These are phyloP conservation scores for Huntiella bhutanensis DNA, from an alignment of 2,329 filamentous ascomycete genomes.

Conservation along the genomic window DNA sequence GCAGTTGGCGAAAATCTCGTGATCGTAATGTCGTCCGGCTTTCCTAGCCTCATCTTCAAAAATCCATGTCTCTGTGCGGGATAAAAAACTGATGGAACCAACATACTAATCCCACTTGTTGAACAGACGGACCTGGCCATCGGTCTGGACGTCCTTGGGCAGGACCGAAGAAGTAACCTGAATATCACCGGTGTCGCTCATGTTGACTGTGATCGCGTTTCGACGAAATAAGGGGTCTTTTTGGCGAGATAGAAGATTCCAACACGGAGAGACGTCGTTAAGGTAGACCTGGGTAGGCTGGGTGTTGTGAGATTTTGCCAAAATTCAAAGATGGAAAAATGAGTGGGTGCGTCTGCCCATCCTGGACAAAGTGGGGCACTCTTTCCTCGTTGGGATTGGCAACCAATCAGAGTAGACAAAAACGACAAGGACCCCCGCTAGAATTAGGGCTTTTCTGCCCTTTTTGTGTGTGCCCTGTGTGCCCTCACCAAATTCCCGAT, in stretches of 20 bases:
- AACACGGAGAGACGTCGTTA: constrained; percentile 12
- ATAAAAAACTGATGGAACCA: constrained; percentile 5
- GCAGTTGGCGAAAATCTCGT: too few species aligned
- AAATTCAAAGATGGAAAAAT: constrained; percentile 12
- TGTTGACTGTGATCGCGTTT: constrained; percentile 26
- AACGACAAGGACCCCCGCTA: constrained; percentile 17
- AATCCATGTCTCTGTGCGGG: too few species aligned
- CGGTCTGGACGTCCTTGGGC: constrained; percentile 84
- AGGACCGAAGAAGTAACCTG: constrained; percentile 74
- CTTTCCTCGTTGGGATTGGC: constrained; percentile 19
- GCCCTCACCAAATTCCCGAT: constrained; percentile 11
- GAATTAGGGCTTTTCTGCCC: constrained; percentile 26
- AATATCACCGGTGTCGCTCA: constrained; percentile 92
- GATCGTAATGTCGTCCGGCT: too few species aligned
- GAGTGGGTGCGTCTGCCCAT: constrained; percentile 12
- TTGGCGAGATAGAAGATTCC: constrained; percentile 19
- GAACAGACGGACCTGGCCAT: constrained; percentile 90
- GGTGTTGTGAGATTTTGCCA: constrained; percentile 12
- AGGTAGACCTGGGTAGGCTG: constrained; percentile 10
- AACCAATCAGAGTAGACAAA: constrained; percentile 21
- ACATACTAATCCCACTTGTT: constrained; percentile 72
- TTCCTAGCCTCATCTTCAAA: too few species aligned
- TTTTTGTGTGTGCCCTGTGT: constrained; percentile 14
- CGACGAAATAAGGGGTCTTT: constrained; percentile 14
- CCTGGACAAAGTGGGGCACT: constrained; percentile 15